These are phyloP conservation scores for Thraustochytrium striatum DNA, from an alignment of 352 stramenopile genomes.

Conservation along the genomic window DNA sequence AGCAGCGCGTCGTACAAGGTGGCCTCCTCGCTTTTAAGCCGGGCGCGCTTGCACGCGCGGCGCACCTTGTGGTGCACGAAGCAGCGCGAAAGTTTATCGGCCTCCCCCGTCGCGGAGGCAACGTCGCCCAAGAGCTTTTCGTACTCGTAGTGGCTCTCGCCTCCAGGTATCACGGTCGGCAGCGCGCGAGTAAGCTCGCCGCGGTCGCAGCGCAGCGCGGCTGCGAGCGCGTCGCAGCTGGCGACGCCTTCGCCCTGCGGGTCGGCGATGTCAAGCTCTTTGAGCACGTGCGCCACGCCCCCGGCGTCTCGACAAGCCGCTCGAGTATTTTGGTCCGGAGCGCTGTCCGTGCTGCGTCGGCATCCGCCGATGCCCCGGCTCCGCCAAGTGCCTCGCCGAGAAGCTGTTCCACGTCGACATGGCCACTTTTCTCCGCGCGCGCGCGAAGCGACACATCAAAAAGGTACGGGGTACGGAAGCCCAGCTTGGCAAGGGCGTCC, in stretches of 20 bases:
- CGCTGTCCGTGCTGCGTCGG: neutral
- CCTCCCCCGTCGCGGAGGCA: neutral
- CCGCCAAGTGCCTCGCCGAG: neutral
- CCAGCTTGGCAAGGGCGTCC: neutral
- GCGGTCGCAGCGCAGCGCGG: neutral
- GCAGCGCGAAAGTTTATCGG: neutral
- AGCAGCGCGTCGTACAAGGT: neutral
- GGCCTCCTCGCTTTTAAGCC: neutral
- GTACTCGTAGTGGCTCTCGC: neutral
- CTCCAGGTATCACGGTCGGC: too few relatives aligned
- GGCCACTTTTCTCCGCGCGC: neutral
- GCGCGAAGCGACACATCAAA: neutral
- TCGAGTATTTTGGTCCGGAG: neutral
- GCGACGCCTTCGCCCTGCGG: neutral
- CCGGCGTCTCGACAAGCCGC: neutral
- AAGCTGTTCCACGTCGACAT: neutral
- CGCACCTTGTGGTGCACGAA: conserved; percentile 3
- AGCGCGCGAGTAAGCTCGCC: neutral
- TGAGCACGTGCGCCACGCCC: neutral
- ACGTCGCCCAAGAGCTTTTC: neutral
- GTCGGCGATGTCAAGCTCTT: neutral
- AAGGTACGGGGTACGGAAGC: neutral
- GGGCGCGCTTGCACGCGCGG: neutral
- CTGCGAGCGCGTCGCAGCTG: neutral
- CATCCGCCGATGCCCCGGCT: neutral